Evolutionary conservation across 2,329 filamentous ascomycete genomes (phyloP), one percentile per base, ranked within the genome.

Genomic region (Penicillium sp.): DNA sequence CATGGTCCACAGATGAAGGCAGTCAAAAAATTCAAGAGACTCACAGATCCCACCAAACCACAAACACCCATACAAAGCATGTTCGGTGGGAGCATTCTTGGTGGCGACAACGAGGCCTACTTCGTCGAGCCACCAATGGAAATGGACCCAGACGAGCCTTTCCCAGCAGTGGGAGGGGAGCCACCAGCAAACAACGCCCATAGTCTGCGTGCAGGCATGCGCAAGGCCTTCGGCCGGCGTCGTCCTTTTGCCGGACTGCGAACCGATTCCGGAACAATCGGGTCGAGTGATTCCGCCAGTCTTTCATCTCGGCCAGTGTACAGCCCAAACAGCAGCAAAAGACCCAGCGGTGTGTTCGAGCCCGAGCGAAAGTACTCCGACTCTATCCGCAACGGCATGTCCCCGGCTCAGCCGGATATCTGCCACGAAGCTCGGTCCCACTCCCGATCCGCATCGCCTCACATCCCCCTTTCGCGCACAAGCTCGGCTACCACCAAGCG

Each of bases 21-120:
- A 4, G 93, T 95, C 38, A 86, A 88, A 59, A 89, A 88, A 54
- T 97, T 97, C 78, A 97, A 95, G 70, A 78, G 82, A 47, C 79
- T 95, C 8, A 76, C 94, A 29, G 78, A 83, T 59, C 76, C 79
- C 53, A 81, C 79, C 56, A 78, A 81, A 63, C 76, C 63, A 42
- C 63, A 81, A 5, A 62, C 67, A 11, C 74, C 78, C 27, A 78
- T 86, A 64, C 80, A 84, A 56, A 34, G 47, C 30, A 42, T 11
- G 2, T 42, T 49, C 14, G 47, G 47, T 26, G 14, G 29, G n/a
- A 82, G 81, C 40, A 82, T 86, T 30, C 76, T 88, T 16, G 84
- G 84, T 4, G 77, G 79, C 51, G 80, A 81, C 30, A 77, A 69
- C 47, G 71, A 75, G 38, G 60, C 81, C 13, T 78, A 81, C 46